Conservation (phyloP, 2,329 filamentous ascomycete genomes). For the Cladophialophora bantiana region DNA sequence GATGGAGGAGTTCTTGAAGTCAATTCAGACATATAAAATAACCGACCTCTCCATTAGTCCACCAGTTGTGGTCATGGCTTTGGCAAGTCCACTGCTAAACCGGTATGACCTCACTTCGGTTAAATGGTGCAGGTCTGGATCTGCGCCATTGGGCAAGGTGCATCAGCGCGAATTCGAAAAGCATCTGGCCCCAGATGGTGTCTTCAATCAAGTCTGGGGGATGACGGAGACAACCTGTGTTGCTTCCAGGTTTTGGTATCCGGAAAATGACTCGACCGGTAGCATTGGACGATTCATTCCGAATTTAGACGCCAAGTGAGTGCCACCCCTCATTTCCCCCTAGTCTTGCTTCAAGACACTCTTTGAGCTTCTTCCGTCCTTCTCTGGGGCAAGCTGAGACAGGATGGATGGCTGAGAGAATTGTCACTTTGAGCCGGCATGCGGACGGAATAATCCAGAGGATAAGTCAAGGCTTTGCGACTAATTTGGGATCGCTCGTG, state of each 20-base stretch:
- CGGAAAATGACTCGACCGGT: slow-evolving; percentile 51
- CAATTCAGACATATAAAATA: slow-evolving; percentile 52
- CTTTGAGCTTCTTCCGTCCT: neutral
- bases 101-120: slow-evolving; percentile 50
- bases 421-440: neutral
- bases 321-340: neutral
- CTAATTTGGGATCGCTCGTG: slow-evolving; percentile 66
- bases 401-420: too few relatives aligned
- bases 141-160: slow-evolving; percentile 55
- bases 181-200: slow-evolving; percentile 51
- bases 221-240: slow-evolving; percentile 60
- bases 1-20: slow-evolving; percentile 49
- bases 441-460: neutral
- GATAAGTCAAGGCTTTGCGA: neutral
- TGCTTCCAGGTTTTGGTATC: slow-evolving; percentile 41
- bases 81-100: slow-evolving; percentile 36
- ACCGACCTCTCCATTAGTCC: slow-evolving; percentile 59
- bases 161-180: slow-evolving; percentile 50
- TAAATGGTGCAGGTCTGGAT: slow-evolving; percentile 55
- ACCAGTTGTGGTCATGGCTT: slow-evolving; percentile 51
- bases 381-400: too few relatives aligned
- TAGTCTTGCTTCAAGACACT: neutral
- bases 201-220: slow-evolving; percentile 60
- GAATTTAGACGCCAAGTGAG: slow-evolving; percentile 39
- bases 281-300: slow-evolving; percentile 57